Conservation (phyloP, 2,329 filamentous ascomycete species). For the Cladosporium colombiae region DNA sequence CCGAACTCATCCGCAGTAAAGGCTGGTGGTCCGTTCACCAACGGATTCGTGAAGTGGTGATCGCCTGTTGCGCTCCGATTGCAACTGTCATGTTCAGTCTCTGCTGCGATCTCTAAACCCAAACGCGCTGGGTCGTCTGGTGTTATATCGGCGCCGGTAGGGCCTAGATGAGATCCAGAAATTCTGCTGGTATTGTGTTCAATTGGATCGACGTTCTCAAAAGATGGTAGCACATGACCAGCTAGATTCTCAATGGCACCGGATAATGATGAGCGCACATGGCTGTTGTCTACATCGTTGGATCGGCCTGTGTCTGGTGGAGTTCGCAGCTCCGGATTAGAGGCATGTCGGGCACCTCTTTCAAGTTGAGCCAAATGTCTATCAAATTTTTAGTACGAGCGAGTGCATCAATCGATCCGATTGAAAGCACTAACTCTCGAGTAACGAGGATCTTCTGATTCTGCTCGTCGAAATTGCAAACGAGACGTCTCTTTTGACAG, state of each 20-base stretch:
- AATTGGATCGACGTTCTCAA: neutral
- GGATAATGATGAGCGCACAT: neutral
- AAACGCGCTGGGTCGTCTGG: conserved; percentile 13
- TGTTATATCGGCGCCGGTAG: neutral
- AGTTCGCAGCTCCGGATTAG: conserved; percentile 8
- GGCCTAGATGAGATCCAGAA: neutral
- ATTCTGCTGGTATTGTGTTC: neutral
- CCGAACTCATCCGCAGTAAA: conserved; percentile 44
- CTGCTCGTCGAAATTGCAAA: conserved; percentile 48
- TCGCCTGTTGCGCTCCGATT: conserved; percentile 16
- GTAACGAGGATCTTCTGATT: conserved; percentile 54
- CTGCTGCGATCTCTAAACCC: conserved; percentile 13
- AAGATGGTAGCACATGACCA: conserved; percentile 2
- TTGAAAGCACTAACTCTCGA: conserved; percentile 28
- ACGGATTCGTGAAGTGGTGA: conserved; percentile 45
- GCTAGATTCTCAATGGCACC: neutral
- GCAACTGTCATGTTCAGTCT: conserved; percentile 20
- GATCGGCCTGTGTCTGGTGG: conserved; percentile 2
- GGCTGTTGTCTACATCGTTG: conserved; percentile 6
- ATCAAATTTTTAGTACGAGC: conserved; percentile 5
- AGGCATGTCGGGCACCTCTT: conserved; percentile 21
- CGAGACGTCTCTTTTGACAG: conserved; percentile 47
- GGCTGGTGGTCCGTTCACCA: conserved; percentile 37
- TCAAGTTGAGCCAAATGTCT: conserved; percentile 27
- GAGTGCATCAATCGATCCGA: neutral